Evolutionary conservation across 257 asterid species (phyloP).

Genomic region (Plantago major): DNA sequence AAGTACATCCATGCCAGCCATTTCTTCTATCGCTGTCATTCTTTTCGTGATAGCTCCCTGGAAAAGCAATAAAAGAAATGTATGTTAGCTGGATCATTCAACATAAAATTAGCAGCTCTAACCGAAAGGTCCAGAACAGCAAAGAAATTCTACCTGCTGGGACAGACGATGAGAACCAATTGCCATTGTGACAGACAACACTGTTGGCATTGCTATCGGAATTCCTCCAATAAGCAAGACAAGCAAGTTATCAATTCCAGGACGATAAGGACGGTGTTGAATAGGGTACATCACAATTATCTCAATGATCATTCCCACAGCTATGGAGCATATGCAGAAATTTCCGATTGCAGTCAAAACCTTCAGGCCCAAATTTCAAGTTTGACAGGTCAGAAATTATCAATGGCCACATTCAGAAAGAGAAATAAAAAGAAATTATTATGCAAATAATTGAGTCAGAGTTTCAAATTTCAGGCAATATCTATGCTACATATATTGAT

Average conservation of each 20-base stretch:
- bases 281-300: constrained; percentile 80
- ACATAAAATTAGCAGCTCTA: constrained; percentile 3
- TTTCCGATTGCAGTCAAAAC: constrained; percentile 80
- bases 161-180: constrained; percentile 84
- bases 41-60: constrained; percentile 86
- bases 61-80: constrained; percentile 10
- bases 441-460: neutral
- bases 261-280: constrained; percentile 63
- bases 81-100: constrained; percentile 8
- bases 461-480: too few relatives aligned
- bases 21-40: constrained; percentile 93
- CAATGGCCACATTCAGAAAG: neutral
- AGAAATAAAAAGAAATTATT: neutral
- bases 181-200: constrained; percentile 83
- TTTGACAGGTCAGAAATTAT: neutral
- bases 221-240: constrained; percentile 88
- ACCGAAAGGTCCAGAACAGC: constrained; percentile 3
- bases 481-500: too few relatives aligned
- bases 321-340: constrained; percentile 73
- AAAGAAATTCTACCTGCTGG: constrained; percentile 46
- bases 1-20: constrained; percentile 95
- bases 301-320: constrained; percentile 65
- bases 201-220: constrained; percentile 92
- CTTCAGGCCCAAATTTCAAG: constrained; percentile 24
- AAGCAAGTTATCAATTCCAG: constrained; percentile 71